Evolutionary conservation across 148 eudicot species (phyloP).

Genomic region (Diospyros lotus): DNA sequence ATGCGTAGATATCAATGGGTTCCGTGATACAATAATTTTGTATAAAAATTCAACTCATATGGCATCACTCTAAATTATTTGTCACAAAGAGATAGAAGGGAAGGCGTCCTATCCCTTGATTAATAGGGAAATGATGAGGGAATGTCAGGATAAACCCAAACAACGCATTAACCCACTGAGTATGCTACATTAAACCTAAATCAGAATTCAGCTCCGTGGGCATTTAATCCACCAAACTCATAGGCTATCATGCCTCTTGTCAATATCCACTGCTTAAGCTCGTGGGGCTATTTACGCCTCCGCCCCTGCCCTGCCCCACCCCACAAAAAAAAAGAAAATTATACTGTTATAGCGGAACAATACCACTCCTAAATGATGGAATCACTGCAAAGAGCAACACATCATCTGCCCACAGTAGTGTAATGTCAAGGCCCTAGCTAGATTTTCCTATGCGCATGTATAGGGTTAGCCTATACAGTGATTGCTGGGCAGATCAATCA

Average conservation of each 20-base stretch:
- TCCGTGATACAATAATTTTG: too few species aligned
- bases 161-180: too few species aligned
- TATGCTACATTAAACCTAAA: too few species aligned
- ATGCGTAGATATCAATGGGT: too few species aligned
- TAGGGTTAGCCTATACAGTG: neutral
- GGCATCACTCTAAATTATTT: neutral
- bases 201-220: too few species aligned
- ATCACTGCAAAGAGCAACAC: neutral
- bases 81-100: neutral
- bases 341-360: neutral
- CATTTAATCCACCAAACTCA: too few species aligned
- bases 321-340: too few species aligned
- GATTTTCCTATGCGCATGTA: neutral
- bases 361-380: neutral
- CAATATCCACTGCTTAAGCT: too few species aligned
- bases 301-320: too few species aligned
- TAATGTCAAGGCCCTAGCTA: neutral
- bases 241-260: too few species aligned
- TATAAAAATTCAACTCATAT: too few species aligned
- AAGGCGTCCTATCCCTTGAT: neutral
- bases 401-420: neutral
- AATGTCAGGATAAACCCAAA: neutral
- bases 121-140: neutral
- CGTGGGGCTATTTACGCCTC: too few species aligned
- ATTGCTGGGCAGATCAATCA: neutral